phyloP scores from a whole-genome alignment of 2,329 filamentous ascomycete genomes.

The Calonectria montana region DNA sequence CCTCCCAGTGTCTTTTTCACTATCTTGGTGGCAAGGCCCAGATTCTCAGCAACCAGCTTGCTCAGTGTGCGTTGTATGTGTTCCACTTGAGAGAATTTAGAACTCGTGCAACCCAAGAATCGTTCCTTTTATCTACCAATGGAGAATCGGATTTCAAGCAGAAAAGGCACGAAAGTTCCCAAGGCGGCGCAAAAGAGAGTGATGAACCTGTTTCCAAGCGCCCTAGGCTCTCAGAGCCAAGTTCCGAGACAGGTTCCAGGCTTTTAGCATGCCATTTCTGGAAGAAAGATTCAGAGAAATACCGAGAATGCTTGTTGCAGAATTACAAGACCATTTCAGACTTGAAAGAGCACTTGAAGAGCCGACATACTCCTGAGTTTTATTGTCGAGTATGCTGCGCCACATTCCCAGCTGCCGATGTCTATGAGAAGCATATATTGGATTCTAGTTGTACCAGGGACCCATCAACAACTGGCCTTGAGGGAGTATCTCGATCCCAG shows the following conservation, averaged over 20 bases:
- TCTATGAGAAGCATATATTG: neutral
- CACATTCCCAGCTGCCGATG: neutral
- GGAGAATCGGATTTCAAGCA: too few relatives aligned
- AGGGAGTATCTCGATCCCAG: neutral
- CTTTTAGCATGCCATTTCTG: neutral
- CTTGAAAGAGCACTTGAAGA: neutral
- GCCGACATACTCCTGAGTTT: neutral
- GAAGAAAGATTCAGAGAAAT: neutral
- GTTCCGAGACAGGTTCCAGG: neutral
- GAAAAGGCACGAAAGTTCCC: neutral
- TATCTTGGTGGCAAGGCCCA: constrained; percentile 96
- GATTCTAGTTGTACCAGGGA: neutral
- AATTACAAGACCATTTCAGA: neutral
- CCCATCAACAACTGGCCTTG: neutral
- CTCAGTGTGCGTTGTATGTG: constrained; percentile 93
- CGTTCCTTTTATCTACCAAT: too few relatives aligned
- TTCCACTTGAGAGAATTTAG: constrained; percentile 51
- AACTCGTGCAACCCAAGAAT: too few relatives aligned
- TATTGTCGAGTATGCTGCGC: neutral
- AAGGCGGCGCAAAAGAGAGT: neutral
- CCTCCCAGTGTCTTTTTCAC: constrained; percentile 88
- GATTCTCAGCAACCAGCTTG: constrained; percentile 91
- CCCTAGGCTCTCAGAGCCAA: neutral
- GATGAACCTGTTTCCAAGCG: neutral
- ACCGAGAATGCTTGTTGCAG: neutral